Evolutionary conservation across 2,329 filamentous ascomycete species (phyloP).

Genomic region (Fusarium verticillioides): DNA sequence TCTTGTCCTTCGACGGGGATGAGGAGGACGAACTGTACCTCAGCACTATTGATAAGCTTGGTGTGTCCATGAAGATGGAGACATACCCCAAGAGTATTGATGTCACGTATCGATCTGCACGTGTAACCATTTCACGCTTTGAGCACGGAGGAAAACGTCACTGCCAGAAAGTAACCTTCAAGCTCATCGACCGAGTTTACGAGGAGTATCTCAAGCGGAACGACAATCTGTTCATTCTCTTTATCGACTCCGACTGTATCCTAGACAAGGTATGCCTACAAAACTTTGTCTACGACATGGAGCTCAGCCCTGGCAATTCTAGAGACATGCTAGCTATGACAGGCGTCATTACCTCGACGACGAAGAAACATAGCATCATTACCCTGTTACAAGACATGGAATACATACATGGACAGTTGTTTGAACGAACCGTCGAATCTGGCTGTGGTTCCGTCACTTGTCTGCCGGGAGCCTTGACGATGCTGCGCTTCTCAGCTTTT

Average conservation of each 20-base stretch:
- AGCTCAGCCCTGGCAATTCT: slow-evolving; percentile 91
- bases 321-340: slow-evolving; percentile 98
- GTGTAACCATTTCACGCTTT: slow-evolving; percentile 92
- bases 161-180: slow-evolving; percentile 93
- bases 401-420: slow-evolving; percentile 95
- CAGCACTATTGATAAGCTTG: slow-evolving; percentile 85
- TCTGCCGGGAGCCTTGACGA: slow-evolving; percentile 92
- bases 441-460: slow-evolving; percentile 95
- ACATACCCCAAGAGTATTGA: slow-evolving; percentile 92
- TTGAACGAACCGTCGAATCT: slow-evolving; percentile 95
- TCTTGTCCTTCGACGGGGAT: slow-evolving; percentile 94
- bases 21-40: slow-evolving; percentile 90
- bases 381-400: slow-evolving; percentile 98
- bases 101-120: slow-evolving; percentile 81
- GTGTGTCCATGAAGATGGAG: slow-evolving; percentile 80
- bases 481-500: slow-evolving; percentile 95
- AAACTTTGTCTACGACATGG: slow-evolving; percentile 99
- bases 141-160: slow-evolving; percentile 92
- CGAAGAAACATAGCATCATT: slow-evolving; percentile 86
- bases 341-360: slow-evolving; percentile 95
- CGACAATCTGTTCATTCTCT: slow-evolving; percentile 93
- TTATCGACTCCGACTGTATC: slow-evolving; percentile 98
- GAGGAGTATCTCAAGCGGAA: slow-evolving; percentile 85
- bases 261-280: slow-evolving; percentile 91
- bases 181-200: slow-evolving; percentile 93